Base-by-base conservation (phyloP, 331 rosid genomes). In the Ulmus americana region DNA sequence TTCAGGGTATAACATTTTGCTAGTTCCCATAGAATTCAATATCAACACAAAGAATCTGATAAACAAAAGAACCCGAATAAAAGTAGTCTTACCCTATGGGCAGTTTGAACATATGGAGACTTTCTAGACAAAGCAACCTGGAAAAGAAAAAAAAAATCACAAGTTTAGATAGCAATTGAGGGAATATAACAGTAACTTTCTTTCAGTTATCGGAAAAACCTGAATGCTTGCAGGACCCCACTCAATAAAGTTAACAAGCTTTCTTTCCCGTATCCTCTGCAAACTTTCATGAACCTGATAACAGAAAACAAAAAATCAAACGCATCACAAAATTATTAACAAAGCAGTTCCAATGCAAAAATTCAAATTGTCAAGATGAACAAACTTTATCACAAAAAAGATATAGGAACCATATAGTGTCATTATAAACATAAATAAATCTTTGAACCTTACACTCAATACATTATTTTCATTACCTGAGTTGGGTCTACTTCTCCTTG, bases 181-280 rank as follows among this genome's bases (percentile, higher is more conserved):
- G 72, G 39, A 67, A 43, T 40, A 65, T 59, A 55, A 69, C 57
- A 79, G 18, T 22, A 50, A 62, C 14, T 61, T 76, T 55, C 52
- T 62, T 62, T 20, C 20, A 55, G 68, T 66, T 64, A 45, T 61
- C 39, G 63, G 59, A 62, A 63, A 73, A 20, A 92, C 98, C 94
- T 92, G 98, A 71, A 92, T 92, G 71, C 98, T 92, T 47, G 98
- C 98, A 57, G 98, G 98, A 58, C 97, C 98, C 98, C 98, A 92
- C 74, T 92, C 97, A 68, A 92, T 89, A 73, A 92, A 92, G 84
- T 92, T 92, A 63, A 92, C 95, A 40, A 89, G 91, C 83, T 92
- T 92, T 74, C 98, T 85, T 85, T 92, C 98, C 53, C 98, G 95
- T 70, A 92, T 92, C 82, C 98, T 85, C 81, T 92, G 98, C 90